Conservation (phyloP, 176 grass and related monocot species). For the Chrysopogon serrulatus region DNA sequence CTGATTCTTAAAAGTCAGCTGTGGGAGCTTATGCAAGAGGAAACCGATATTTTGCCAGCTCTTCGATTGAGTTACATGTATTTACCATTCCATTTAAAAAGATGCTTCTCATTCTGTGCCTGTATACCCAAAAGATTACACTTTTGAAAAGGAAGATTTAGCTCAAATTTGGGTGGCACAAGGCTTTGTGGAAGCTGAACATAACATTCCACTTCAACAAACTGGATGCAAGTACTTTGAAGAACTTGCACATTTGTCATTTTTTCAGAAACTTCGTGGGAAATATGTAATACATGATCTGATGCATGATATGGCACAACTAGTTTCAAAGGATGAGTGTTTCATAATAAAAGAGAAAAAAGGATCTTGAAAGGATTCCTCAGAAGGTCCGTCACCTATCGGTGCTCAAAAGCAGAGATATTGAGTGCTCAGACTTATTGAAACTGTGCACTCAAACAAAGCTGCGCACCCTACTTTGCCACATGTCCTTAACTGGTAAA, state of each 20-base stretch:
- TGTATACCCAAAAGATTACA: slow-evolving; percentile 27
- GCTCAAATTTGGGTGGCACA: background rate
- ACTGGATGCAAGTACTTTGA: background rate
- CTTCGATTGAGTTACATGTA: slow-evolving; percentile 49
- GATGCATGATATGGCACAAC: too few species aligned
- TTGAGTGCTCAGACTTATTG: background rate
- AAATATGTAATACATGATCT: too few species aligned
- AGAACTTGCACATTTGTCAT: background rate
- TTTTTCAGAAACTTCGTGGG: background rate
- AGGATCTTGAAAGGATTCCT: background rate
- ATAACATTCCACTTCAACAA: background rate
- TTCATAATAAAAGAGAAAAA: too few species aligned
- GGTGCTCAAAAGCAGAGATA: background rate
- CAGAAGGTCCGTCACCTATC: background rate
- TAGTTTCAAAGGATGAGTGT: too few species aligned
- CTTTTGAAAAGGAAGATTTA: background rate
- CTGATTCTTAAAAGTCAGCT: slow-evolving; percentile 15
- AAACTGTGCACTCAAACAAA: background rate
- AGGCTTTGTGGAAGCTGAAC: too few species aligned
- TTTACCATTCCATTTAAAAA: slow-evolving; percentile 34
- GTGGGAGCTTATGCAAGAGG: slow-evolving; percentile 15
- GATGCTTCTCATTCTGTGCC: slow-evolving; percentile 38
- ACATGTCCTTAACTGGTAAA: rapidly evolving
- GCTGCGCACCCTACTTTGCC: background rate
- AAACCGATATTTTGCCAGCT: slow-evolving; percentile 19